Evolutionary conservation across 495 filamentous ascomycete genomes (phyloP), one percentile per base, ranked within the genome.

Genomic region (Daldinia loculata): DNA sequence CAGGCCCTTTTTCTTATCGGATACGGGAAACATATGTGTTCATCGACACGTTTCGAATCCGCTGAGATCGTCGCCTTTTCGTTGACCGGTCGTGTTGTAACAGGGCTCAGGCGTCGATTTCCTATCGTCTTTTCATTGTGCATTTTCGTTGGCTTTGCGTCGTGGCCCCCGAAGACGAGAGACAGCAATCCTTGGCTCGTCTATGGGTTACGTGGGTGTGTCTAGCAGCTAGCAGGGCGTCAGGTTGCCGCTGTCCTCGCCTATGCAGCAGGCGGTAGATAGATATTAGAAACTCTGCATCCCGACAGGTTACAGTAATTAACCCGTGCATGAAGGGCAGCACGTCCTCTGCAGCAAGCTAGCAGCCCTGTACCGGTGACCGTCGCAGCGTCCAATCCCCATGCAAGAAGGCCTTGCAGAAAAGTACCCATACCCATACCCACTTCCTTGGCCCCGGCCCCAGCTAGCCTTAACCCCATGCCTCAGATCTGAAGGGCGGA

Each of bases 121-220:
- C 36, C 53, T 69, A 66, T 48, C 32, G 29, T 30, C 57, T 15
- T 32, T 53, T 69, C 59, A 66, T 68, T 66, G 66, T 69, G 66
- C 52, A 57, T 73, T 69, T 69, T 73, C 70, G 70, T 73, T 66
- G 70, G 56, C 56, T 53, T 72, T 41, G 65, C 26, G 61, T 72
- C 62, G 70, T 73, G 70, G 61, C 43, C 17, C 32, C 70, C 66
- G 66, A 73, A 51, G 57, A 65, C 51, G 43, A 61, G 38, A 66
- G 52, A 34, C 39, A 34, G 19, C 17, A 43, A 65, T 53, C 27
- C 66, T 69, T 69, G 66, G 66, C 70, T 56, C 43, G 19, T 29
- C 51, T 57, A 34, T 63, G 30, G 62, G 57, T 50, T 62, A 38
- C 59, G 60, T 38, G 55, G 63, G 59, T 68, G 27, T 68, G 36